These are phyloP conservation scores for Periconia macrospinosa DNA, from an alignment of 2,329 filamentous ascomycete species.

Conservation along the genomic window DNA sequence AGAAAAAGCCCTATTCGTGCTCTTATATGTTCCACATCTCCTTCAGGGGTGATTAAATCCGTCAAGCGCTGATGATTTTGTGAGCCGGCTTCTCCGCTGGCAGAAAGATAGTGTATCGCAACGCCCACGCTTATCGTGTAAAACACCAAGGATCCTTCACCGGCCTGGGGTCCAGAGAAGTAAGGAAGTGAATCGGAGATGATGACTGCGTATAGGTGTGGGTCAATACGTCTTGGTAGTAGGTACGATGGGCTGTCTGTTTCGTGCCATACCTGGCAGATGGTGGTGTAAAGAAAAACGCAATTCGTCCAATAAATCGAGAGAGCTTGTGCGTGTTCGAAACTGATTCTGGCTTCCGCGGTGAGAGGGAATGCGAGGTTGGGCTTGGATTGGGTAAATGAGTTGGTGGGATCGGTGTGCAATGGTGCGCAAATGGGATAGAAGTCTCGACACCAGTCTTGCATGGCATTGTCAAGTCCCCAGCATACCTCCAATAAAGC, in stretches of 20 bases:
- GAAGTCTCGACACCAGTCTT: not conserved
- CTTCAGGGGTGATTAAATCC: not conserved
- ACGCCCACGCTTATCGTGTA: not conserved
- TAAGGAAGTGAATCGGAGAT: constrained; percentile 1
- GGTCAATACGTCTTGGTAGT: constrained; percentile 1
- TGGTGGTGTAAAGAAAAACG: not conserved
- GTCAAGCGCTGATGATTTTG: not conserved
- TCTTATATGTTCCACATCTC: not conserved
- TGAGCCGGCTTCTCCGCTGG: not conserved
- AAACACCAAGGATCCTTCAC: constrained; percentile 1
- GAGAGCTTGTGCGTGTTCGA: constrained; percentile 1
- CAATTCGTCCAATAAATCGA: constrained; percentile 1
- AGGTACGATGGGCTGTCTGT: not conserved
- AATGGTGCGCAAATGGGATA: not conserved
- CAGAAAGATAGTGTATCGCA: not conserved
- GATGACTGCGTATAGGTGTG: not conserved
- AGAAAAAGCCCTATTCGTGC: not conserved
- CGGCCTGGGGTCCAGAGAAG: not conserved
- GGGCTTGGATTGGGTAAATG: not conserved
- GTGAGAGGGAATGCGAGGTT: not conserved
- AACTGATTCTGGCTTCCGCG: not conserved
- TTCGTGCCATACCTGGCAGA: constrained; percentile 1
- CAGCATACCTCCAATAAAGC: not conserved
- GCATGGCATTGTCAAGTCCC: not conserved
- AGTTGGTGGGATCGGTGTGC: not conserved